Evolutionary conservation across 2,329 filamentous ascomycete species (phyloP), one percentile per base, ranked within the genome.

Genomic region (Balansia obtecta): DNA sequence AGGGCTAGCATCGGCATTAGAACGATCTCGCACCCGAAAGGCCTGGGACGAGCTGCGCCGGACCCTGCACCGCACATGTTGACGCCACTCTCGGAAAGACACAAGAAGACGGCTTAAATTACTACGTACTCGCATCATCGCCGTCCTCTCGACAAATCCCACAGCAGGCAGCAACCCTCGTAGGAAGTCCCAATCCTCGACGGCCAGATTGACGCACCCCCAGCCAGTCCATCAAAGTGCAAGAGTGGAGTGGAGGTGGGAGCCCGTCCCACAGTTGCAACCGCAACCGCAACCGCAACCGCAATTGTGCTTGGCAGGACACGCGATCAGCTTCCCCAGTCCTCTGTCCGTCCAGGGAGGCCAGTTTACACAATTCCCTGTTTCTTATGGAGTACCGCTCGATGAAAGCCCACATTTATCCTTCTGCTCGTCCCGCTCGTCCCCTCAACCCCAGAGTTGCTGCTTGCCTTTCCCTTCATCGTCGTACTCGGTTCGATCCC

Each of bases 291-390:
- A n/a, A n/a, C 44, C 16, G n/a, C 27, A 27, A 27, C 8, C 8
- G 27, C 27, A 27, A 27, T 27, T 27, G 27, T 7, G 27, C 27
- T 27, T 42, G 39, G 44, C 18, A 22, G 30, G 33, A n/a, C 45
- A 45, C 40, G 50, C 40, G 50, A 51, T 39, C 45, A 51, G 40
- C 45, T 48, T 51, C 50, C 34, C 40, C 39, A 41, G 22, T 46
- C 18, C 33, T 37, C 16, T 13, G 15, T 38, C 27, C 33, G n/a
- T 39, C 45, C 39, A 45, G 48, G 37, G 30, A 11, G 30, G 40
- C 13, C 41, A 48, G 37, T 30, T 30, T 44, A 20, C n/a, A 42
- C 2, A 40, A 43, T 44, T 27, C 45, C 13, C 12, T 8, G 27
- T 12, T 20, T 46, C 16, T 4, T 27, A 44, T 42, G 32, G 32